Percentiles rank a stretch among this genome's conserved stretches.
phyloP scores from a whole-genome alignment of 768 basidiomycete genomes.

The Calocybe cyanea region DNA sequence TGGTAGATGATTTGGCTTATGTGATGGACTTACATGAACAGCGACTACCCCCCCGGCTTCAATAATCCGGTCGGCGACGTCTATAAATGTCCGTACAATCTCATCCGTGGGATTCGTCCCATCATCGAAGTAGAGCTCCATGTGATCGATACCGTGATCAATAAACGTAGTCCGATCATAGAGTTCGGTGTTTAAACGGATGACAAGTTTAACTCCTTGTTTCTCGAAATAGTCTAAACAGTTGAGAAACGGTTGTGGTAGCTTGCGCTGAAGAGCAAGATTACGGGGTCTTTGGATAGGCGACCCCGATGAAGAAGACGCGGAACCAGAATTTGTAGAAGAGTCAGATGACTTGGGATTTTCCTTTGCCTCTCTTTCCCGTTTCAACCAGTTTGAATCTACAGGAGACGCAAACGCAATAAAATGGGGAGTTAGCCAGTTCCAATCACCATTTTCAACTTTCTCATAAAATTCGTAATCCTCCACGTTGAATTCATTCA shows the following conservation, averaged over 20 bases:
- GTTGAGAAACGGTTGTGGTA: slow-evolving; percentile 79
- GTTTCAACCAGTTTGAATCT: slow-evolving; percentile 77
- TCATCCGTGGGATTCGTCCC: slow-evolving; percentile 97
- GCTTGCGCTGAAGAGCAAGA: slow-evolving; percentile 70
- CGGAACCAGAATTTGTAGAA: slow-evolving; percentile 1
- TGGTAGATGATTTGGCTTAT: not conserved
- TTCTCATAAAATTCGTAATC: slow-evolving; percentile 96
- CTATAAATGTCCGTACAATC: slow-evolving; percentile 89
- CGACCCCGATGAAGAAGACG: no score
- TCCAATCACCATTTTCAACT: slow-evolving; percentile 95
- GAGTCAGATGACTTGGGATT: slow-evolving; percentile 25
- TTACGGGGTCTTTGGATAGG: slow-evolving; percentile 23
- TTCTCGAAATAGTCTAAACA: slow-evolving; percentile 93
- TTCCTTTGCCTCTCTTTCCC: slow-evolving; percentile 61
- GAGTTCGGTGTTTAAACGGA: slow-evolving; percentile 89
- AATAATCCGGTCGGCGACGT: slow-evolving; percentile 75
- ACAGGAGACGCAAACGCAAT: slow-evolving; percentile 94
- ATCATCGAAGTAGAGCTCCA: slow-evolving; percentile 96
- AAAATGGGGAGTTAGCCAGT: slow-evolving; percentile 89
- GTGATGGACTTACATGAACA: slow-evolving; percentile 58
- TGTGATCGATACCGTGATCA: slow-evolving; percentile 82
- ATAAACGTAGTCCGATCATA: slow-evolving; percentile 82
- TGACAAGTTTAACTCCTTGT: slow-evolving; percentile 82
- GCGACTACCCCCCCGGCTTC: slow-evolving; percentile 79
- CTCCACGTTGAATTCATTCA: slow-evolving; percentile 89